These are phyloP conservation scores for Lasiodiplodia sp. DNA, from an alignment of 2,329 filamentous ascomycete species.

Conservation along the genomic window DNA sequence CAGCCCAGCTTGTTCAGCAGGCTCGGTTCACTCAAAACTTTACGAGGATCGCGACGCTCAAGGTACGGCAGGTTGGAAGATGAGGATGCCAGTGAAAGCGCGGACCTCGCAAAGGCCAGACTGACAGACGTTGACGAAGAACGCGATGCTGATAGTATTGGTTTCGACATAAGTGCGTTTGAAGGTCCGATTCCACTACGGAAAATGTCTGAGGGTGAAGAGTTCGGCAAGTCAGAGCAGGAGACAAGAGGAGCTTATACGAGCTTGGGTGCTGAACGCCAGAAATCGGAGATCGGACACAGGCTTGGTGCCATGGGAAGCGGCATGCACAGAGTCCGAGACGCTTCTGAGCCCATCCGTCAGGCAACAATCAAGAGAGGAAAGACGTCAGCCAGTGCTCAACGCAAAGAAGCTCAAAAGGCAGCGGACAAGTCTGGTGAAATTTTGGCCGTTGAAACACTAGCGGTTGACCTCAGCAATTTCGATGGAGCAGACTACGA, in stretches of 20 bases:
- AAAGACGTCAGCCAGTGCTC: conserved; percentile 30
- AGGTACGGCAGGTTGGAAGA: conserved; percentile 44
- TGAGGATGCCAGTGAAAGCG: conserved; percentile 37
- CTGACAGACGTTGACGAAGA: conserved; percentile 41
- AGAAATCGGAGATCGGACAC: conserved; percentile 27
- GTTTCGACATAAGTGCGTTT: conserved; percentile 40
- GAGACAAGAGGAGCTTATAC: conserved; percentile 29
- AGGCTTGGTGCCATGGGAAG: conserved; percentile 38
- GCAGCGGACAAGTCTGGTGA: conserved; percentile 53
- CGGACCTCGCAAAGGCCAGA: conserved; percentile 23
- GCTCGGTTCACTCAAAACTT: conserved; percentile 40
- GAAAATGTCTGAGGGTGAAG: conserved; percentile 31
- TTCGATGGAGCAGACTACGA: conserved; percentile 46
- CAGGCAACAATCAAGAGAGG: conserved; percentile 29
- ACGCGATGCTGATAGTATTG: conserved; percentile 37
- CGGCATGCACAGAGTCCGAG: conserved; percentile 40
- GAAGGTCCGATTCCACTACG: conserved; percentile 40
- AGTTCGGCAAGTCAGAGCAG: conserved; percentile 22
- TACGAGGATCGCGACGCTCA: conserved; percentile 28
- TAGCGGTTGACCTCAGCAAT: conserved; percentile 51
- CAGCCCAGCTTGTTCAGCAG: conserved; percentile 43
- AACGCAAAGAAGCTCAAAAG: conserved; percentile 46
- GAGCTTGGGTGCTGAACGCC: conserved; percentile 35
- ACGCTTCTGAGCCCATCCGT: conserved; percentile 39
- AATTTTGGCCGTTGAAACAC: conserved; percentile 49